Evolutionary conservation across 2,329 filamentous ascomycete genomes (phyloP).

Genomic region (Albophoma yamanashiensis): DNA sequence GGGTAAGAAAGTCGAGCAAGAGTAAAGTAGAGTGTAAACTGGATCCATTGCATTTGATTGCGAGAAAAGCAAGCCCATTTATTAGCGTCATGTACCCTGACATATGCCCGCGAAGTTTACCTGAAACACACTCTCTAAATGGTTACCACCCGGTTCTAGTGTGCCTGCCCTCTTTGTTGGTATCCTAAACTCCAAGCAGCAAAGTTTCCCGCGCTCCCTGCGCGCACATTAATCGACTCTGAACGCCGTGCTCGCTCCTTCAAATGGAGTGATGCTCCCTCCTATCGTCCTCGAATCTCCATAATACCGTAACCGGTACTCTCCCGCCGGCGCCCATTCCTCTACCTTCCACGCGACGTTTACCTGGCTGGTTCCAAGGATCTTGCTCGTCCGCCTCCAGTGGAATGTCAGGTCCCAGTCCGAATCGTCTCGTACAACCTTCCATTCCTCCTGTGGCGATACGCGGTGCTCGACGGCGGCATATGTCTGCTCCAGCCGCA

Average conservation of each 20-base stretch:
- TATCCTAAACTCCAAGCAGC: background rate
- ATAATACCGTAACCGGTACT: slow-evolving; percentile 70
- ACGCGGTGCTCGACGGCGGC: slow-evolving; percentile 54
- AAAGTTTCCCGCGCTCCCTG: background rate
- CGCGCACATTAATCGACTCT: slow-evolving; percentile 5
- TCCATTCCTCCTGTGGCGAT: slow-evolving; percentile 39
- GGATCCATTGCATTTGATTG: background rate
- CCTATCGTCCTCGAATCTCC: slow-evolving; percentile 61
- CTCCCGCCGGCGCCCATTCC: slow-evolving; percentile 43
- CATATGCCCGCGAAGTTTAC: background rate
- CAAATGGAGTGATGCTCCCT: slow-evolving; percentile 52
- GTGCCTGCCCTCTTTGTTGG: background rate
- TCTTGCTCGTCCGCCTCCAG: slow-evolving; percentile 62
- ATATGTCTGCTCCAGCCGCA: slow-evolving; percentile 67
- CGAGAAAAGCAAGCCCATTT: background rate
- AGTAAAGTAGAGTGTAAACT: too few relatives aligned
- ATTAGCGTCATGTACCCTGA: background rate
- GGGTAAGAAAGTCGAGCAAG: background rate
- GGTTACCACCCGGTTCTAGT: background rate
- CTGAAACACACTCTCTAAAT: background rate
- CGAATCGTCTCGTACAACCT: slow-evolving; percentile 56
- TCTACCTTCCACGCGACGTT: slow-evolving; percentile 71
- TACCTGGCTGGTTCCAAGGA: slow-evolving; percentile 67
- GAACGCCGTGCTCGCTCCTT: slow-evolving; percentile 51
- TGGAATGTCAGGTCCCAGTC: slow-evolving; percentile 77